Base-by-base conservation (phyloP, 345 rosid genomes). In the Psidium friedrichsthalianum region DNA sequence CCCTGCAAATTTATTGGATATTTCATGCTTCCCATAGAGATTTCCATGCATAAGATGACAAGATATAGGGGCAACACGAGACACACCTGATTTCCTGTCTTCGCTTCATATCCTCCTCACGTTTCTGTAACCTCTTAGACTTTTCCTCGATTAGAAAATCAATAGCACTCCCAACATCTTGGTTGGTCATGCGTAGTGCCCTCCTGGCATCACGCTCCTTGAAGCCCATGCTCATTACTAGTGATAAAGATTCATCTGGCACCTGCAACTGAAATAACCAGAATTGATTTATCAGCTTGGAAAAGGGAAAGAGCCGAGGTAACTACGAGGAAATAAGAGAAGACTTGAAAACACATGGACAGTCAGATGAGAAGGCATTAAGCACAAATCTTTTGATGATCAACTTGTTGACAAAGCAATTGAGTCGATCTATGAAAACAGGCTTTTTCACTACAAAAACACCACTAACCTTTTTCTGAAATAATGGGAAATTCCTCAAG, bases 211-310 rank as follows among this genome's bases (percentile, higher is more conserved):
- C 94, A 32, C 82, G 86, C 88, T 92, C 96, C 87, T 85, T 88
- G 88, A 95, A 97, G 54, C 99, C 98, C 98, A 97, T 95, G 90
- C 94, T 86, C 94, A 95, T 91, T 40, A 97, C 96, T 87, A 90
- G 84, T 16, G 98, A 93, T 86, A 97, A 90, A 27, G 90, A 92
- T 87, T 93, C 99, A 87, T 97, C 98, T 2, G 97, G 88, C 87
- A 95, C 92, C 91, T 95, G 95, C 81, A 97, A 93, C 99, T 97
- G 92, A 88, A 90, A 88, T 83, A 20, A 83, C 76, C 8, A 36
- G 69, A 74, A 74, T 85, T 84, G 64, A 82, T 11, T 69, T 69
- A 56, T 51, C 83, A 56, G 59, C 80, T 83, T 86, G 53, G 61
- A 25, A 82, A 69, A 69, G 80, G 25, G 47, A 69, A 69, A 36